A percentile compares a stretch with the other conserved stretches of the same genome.
Evolutionary conservation across 2,329 filamentous ascomycete genomes (phyloP).

Genomic region (Xylariaceae sp.): DNA sequence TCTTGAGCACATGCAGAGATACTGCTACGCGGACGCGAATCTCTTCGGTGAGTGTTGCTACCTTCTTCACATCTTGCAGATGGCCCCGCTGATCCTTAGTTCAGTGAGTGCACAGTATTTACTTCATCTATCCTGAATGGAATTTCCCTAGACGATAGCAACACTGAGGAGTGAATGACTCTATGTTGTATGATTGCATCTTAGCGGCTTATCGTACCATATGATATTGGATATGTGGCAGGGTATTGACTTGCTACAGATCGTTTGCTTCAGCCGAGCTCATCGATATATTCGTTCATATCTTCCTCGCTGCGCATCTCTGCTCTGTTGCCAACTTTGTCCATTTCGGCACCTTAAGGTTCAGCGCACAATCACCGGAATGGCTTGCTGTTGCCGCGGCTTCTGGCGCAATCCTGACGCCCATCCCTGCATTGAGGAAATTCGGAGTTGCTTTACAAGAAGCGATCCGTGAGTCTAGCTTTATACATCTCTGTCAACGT

Average conservation of each 20-base stretch:
- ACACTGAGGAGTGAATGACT: too few relatives aligned
- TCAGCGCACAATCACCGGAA: constrained; percentile 53
- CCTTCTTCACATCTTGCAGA: too few relatives aligned
- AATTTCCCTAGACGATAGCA: too few relatives aligned
- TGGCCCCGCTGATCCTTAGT: too few relatives aligned
- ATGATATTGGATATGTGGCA: too few relatives aligned
- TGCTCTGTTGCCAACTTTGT: constrained; percentile 58
- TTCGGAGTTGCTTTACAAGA: constrained; percentile 56
- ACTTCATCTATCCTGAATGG: too few relatives aligned
- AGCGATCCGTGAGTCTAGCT: constrained; percentile 40
- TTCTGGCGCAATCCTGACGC: constrained; percentile 56
- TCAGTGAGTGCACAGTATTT: too few relatives aligned
- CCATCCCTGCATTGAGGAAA: constrained; percentile 54
- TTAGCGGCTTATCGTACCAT: too few relatives aligned
- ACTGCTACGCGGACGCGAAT: constrained; percentile 47
- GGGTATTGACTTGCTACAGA: too few relatives aligned
- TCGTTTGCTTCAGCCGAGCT: constrained; percentile 49
- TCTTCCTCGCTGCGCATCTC: constrained; percentile 54
- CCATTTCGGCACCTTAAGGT: constrained; percentile 56
- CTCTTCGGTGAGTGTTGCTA: constrained; percentile 33
- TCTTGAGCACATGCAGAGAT: constrained; percentile 55
- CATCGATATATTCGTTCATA: constrained; percentile 58
- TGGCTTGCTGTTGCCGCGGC: constrained; percentile 58
- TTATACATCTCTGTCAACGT: not conserved
- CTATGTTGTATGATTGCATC: too few relatives aligned